Base-by-base conservation (phyloP, 2,329 filamentous ascomycete genomes). In the Fusarium equiseti region DNA sequence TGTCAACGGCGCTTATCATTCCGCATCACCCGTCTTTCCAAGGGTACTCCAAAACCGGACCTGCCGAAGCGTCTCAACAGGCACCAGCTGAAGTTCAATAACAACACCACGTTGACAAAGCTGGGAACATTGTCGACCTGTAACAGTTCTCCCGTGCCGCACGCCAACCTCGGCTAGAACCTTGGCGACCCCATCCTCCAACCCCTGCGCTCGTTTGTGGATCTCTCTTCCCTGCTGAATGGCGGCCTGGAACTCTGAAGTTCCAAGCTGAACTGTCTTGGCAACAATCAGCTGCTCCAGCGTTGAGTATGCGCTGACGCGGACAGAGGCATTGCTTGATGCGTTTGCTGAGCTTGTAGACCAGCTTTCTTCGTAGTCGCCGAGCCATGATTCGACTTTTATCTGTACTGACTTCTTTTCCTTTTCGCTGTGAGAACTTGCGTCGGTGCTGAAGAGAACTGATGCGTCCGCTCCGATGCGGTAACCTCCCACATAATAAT, bases 341-440 rank as follows among this genome's bases (percentile, higher is more conserved):
- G 53, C 31, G n/a, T 13, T 20, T 10, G 31, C 27, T 24, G 24
- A 56, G 3, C 31, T 38, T 8, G 48, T 56, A 1, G 55, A 29
- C 55, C 45, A 58, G 16, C 45, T 51, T n/a, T 32, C 55, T 4
- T 58, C 55, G 3, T 42, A 24, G 5, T 31, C 32, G 15, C 50
- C 22, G 4, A 58, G 11, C 16, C 50, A 31, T 1, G 32, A n/a
- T 9, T 58, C 45, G 5, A 43, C 55, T n/a, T 58, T 45, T 16
- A 58, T 51, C 9, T 46, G 44, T 2, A 54, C 6, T 4, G 51
- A 43, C 4, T 44, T 16, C 9, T 40, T 54, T 32, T 54, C 51
- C 2, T 11, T 11, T 4, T 31, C 26, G n/a, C n/a, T 24, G 16
- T n/a, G 42, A 6, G 32, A 43, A 4, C 35, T 51, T 6, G 45